Evolutionary conservation across 208 protist species (phyloP).

Genomic region (Naegleria lovaniensis): DNA sequence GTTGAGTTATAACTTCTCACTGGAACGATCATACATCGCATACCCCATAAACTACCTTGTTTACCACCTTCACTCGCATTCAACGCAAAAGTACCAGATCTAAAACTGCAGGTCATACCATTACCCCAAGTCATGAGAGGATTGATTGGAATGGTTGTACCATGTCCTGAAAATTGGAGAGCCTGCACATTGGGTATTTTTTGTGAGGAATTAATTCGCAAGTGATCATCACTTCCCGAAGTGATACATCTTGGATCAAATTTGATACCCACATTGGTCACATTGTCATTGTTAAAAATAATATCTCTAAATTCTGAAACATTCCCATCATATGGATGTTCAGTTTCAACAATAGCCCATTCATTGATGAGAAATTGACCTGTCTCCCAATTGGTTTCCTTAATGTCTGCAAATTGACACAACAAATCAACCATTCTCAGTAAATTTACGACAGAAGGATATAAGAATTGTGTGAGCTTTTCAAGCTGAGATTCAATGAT

Average conservation of each 20-base stretch:
- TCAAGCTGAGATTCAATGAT: neutral
- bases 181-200: neutral
- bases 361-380: neutral
- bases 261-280: neutral
- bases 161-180: conserved; percentile 1
- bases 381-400: neutral
- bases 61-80: too few species aligned
- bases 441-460: neutral
- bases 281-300: neutral
- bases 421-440: neutral
- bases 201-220: neutral
- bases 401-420: neutral
- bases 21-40: neutral
- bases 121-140: neutral
- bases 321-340: neutral
- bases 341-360: neutral
- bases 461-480: neutral
- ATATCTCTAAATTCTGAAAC: neutral
- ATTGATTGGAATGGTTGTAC: conserved; percentile 2
- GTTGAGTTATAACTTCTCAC: neutral
- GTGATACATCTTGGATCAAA: conserved; percentile 15
- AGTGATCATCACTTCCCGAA: neutral
- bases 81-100: neutral
- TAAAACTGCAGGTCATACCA: neutral
- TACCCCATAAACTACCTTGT: neutral